phyloP scores from a whole-genome alignment of 1,284 basidiomycete species.

The Filobasidium uniguttulatum region DNA sequence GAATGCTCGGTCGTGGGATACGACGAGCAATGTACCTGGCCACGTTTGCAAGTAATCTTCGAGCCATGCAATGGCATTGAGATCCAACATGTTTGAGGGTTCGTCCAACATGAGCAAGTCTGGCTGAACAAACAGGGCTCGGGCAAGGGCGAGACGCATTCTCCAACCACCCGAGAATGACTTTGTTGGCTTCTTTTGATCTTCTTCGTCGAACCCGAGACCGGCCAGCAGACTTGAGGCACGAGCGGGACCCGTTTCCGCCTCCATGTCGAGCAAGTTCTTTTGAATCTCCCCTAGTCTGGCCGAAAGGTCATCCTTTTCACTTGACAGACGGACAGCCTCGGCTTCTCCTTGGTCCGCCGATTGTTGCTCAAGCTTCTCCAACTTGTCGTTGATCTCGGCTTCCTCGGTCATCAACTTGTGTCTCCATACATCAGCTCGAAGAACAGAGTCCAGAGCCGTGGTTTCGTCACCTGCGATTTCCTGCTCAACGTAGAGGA shows the following conservation, averaged over 20 bases:
- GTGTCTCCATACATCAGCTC: constrained; percentile 93
- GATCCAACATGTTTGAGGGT: constrained; percentile 88
- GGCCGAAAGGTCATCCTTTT: constrained; percentile 67
- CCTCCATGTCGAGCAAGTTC: constrained; percentile 89
- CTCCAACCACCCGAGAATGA: constrained; percentile 97
- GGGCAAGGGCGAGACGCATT: constrained; percentile 68
- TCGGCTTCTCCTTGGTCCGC: constrained; percentile 45
- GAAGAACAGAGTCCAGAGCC: constrained; percentile 85
- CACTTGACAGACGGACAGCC: constrained; percentile 58
- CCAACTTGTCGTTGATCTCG: constrained; percentile 56
- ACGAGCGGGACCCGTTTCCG: constrained; percentile 85
- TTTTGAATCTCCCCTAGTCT: constrained; percentile 86
- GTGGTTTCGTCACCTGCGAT: constrained; percentile 83
- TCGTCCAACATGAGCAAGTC: constrained; percentile 76
- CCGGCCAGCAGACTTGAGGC: constrained; percentile 83
- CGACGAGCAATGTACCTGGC: constrained; percentile 85
- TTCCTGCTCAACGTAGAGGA: constrained; percentile 96
- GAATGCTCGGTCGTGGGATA: constrained; percentile 98
- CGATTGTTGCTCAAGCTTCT: constrained; percentile 46
- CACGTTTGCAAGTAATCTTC: constrained; percentile 96
- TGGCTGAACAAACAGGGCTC: constrained; percentile 85
- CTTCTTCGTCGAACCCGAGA: constrained; percentile 77
- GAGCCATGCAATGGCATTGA: constrained; percentile 45
- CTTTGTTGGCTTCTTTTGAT: constrained; percentile 67
- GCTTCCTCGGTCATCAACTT: constrained; percentile 71